Evolutionary conservation across 805 yeast genomes (phyloP).

Genomic region (Alloascoidea africana): DNA sequence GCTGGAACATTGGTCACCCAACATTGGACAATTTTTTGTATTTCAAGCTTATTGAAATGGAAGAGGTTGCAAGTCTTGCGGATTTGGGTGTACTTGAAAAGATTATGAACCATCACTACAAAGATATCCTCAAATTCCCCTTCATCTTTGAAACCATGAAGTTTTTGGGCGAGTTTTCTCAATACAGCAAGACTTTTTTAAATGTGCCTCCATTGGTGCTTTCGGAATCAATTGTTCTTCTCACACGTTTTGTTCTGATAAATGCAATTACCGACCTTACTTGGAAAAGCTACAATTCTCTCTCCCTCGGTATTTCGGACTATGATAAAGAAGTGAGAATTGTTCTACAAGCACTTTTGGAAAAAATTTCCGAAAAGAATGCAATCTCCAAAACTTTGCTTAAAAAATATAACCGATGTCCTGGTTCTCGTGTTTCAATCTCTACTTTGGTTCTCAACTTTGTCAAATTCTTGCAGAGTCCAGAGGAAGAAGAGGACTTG

Average conservation of each 20-base stretch:
- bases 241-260: neutral
- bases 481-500: neutral
- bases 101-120: neutral
- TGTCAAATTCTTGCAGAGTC: neutral
- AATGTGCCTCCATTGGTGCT: slow-evolving; percentile 1
- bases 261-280: neutral
- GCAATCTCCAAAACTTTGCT: neutral
- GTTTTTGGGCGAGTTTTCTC: neutral
- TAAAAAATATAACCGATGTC: neutral
- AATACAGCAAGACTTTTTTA: neutral
- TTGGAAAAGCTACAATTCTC: neutral
- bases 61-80: neutral
- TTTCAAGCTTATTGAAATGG: neutral
- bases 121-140: neutral
- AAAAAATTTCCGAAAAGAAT: neutral
- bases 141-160: neutral
- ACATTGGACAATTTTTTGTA: slow-evolving; percentile 29
- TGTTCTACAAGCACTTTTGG: neutral
- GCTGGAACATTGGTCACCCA: slow-evolving; percentile 61
- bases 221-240: neutral
- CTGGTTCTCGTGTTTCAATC: neutral
- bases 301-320: no score
- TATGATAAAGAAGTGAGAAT: neutral
- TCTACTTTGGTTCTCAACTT: neutral
- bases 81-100: neutral